Evolutionary conservation across 192 early-diverging fungal species (phyloP).

Genomic region (Blastocladiella britannica): DNA sequence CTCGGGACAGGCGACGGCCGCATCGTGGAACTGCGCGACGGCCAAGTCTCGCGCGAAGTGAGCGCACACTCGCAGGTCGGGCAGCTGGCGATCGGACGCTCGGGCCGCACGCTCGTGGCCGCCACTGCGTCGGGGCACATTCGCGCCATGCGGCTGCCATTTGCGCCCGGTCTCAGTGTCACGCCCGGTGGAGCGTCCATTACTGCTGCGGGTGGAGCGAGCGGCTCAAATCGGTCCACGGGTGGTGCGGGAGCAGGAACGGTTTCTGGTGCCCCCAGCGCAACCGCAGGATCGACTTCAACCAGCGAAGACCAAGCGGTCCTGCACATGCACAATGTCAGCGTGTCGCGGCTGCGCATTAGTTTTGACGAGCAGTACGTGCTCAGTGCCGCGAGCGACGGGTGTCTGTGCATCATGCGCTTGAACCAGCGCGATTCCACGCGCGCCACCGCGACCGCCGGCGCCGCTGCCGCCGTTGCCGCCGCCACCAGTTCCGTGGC

Average conservation of each 20-base stretch:
- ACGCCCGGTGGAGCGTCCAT: no score
- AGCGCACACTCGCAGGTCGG: neutral
- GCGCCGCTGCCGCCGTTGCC: no score
- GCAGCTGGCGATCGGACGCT: neutral
- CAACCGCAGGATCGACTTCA: no score
- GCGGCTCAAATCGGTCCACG: no score
- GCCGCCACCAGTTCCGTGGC: no score
- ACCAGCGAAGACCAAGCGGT: no score
- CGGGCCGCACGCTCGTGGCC: neutral
- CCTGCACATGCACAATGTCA: constrained; percentile 9
- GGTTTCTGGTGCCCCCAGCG: no score
- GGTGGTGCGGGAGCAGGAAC: no score
- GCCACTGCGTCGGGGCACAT: constrained; percentile 19
- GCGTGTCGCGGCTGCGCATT: constrained; percentile 17
- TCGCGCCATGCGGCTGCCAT: constrained; percentile 19
- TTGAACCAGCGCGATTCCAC: constrained; percentile 29
- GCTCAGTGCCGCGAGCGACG: constrained; percentile 28
- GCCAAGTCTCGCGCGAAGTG: neutral
- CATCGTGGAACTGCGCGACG: neutral
- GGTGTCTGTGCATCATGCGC: constrained; percentile 21
- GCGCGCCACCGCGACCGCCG: no score
- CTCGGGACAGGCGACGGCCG: neutral
- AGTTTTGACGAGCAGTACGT: constrained; percentile 24
- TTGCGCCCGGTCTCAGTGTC: constrained; percentile 6
- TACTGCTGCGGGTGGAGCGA: no score